Percentiles rank a stretch among this genome's conserved stretches.
phyloP scores from a whole-genome alignment of 2,329 filamentous ascomycete genomes.

The Akanthomyces dipterigenus region DNA sequence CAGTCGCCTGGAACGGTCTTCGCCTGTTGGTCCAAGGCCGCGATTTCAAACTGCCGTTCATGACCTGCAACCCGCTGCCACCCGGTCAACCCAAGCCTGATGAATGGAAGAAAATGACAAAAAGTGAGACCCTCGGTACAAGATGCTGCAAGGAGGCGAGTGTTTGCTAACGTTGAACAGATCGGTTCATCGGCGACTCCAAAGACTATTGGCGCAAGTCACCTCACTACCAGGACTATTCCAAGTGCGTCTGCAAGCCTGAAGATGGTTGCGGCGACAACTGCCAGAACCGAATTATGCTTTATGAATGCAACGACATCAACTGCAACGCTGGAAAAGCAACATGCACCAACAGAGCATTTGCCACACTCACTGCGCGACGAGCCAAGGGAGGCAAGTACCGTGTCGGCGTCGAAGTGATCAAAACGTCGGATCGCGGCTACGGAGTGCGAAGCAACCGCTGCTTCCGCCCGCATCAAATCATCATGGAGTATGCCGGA shows the following conservation, averaged over 20 bases:
- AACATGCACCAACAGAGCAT: conserved; percentile 78
- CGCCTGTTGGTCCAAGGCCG: conserved; percentile 63
- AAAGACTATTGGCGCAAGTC: conserved; percentile 73
- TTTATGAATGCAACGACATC: conserved; percentile 87
- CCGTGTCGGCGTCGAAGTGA: conserved; percentile 87
- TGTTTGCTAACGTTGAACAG: conserved; percentile 39
- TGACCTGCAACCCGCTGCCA: conserved; percentile 81
- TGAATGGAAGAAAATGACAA: conserved; percentile 87
- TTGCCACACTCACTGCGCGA: conserved; percentile 70
- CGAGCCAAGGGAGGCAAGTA: conserved; percentile 76
- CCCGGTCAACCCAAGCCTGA: conserved; percentile 84
- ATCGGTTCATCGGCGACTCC: conserved; percentile 85
- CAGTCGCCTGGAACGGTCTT: conserved; percentile 73
- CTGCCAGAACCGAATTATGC: conserved; percentile 93
- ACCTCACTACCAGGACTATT: conserved; percentile 66
- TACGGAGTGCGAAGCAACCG: conserved; percentile 89
- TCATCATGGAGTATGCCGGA: conserved; percentile 97
- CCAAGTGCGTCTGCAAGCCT: conserved; percentile 68
- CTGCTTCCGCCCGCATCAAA: conserved; percentile 79
- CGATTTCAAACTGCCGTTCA: conserved; percentile 84
- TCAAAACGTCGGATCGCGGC: conserved; percentile 82
- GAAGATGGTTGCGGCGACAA: conserved; percentile 80
- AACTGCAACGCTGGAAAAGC: conserved; percentile 79
- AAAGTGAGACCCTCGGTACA: conserved; percentile 50
- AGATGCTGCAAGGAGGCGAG: not conserved